Percentiles rank a stretch among this genome's conserved stretches.
phyloP scores from a whole-genome alignment of 2,329 filamentous ascomycete genomes.

The Penicillium thymicola region DNA sequence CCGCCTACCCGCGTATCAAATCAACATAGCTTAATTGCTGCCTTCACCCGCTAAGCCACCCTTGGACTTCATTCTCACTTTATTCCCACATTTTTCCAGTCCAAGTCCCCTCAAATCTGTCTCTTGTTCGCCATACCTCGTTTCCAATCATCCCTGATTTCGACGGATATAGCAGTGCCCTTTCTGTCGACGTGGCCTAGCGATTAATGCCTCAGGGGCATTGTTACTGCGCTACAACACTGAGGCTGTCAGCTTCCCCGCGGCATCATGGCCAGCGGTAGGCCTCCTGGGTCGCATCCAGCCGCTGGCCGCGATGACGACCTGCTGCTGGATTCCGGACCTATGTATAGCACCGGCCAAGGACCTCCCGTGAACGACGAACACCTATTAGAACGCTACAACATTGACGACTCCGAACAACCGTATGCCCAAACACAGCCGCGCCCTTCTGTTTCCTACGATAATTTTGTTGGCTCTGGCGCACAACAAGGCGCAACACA shows the following conservation, averaged over 20 bases:
- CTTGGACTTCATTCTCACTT: slow-evolving; percentile 8
- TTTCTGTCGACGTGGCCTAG: slow-evolving; percentile 7
- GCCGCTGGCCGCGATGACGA: slow-evolving; percentile 44
- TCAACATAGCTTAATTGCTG: slow-evolving; percentile 20
- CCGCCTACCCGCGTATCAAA: slow-evolving; percentile 22
- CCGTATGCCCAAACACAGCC: slow-evolving; percentile 50
- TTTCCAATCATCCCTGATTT: neutral
- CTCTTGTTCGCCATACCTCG: slow-evolving; percentile 1
- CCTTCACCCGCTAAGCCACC: slow-evolving; percentile 26
- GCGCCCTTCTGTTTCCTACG: slow-evolving; percentile 87
- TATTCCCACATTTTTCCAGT: slow-evolving; percentile 1
- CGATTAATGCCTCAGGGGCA: slow-evolving; percentile 42
- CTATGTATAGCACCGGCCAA: slow-evolving; percentile 68
- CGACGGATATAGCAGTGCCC: slow-evolving; percentile 7
- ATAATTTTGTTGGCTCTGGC: slow-evolving; percentile 79
- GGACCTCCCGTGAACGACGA: slow-evolving; percentile 78
- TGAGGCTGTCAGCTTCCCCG: slow-evolving; percentile 37
- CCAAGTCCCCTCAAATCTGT: neutral
- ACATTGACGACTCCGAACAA: slow-evolving; percentile 64
- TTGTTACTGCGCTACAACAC: slow-evolving; percentile 20
- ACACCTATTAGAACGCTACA: slow-evolving; percentile 71
- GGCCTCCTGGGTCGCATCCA: slow-evolving; percentile 52
- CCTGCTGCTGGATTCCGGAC: slow-evolving; percentile 41
- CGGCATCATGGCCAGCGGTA: slow-evolving; percentile 49
- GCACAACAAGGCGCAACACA: slow-evolving; percentile 48